Base-by-base conservation (phyloP, 2,329 filamentous ascomycete genomes). In the Penicillium sp. region DNA sequence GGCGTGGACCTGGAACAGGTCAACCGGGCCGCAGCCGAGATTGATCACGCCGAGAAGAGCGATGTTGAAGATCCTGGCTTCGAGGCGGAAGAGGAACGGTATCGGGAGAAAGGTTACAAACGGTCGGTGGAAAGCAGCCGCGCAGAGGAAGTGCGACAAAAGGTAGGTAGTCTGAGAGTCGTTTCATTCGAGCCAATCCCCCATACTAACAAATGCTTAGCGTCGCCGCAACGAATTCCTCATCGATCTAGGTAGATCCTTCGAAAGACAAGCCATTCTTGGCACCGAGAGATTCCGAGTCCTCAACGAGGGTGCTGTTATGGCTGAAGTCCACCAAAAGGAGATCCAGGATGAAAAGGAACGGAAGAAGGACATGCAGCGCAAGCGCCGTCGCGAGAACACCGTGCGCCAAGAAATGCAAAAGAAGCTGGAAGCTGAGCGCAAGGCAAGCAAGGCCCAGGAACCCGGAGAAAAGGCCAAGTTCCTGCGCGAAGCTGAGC, bases 281-380 rank as follows among this genome's bases (percentile, higher is more conserved):
- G 91, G 91, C 39, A 89, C 89, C 68, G 82, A 87, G 52, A 86
- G 90, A 33, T 97, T 90, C 72, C 85, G 90, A 58, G 82, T 89
- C 15, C 79, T 87, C 45, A 87, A 94, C 72, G 92, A 92, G 70
- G 85, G 90, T 19, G 87, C 89, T 40, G 93, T 94, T 1, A 84
- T 93, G 58, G 85, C 89, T 52, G 89, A 96, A 67, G 93, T 97
- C 2, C 90, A 94, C 64, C 89, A 92, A 60, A 91, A 91, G 64
- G 93, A 97, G 73, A 82, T 97, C 8, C 89, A 89, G 59, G 92
- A 93, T 60, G 94, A 99, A 75, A 99, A 99, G 78, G 94, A 99
- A 76, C 91, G 94, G 63, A 99, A 99, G 81, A 99, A 99, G 79
- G 94, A 99, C 71, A 97, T 99, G 91, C 94, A 99, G 74, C 89